Percentiles rank a stretch among this genome's conserved stretches.
Evolutionary conservation across 2,329 filamentous ascomycete genomes (phyloP).

Genomic region (Neofusicoccum sp.): DNA sequence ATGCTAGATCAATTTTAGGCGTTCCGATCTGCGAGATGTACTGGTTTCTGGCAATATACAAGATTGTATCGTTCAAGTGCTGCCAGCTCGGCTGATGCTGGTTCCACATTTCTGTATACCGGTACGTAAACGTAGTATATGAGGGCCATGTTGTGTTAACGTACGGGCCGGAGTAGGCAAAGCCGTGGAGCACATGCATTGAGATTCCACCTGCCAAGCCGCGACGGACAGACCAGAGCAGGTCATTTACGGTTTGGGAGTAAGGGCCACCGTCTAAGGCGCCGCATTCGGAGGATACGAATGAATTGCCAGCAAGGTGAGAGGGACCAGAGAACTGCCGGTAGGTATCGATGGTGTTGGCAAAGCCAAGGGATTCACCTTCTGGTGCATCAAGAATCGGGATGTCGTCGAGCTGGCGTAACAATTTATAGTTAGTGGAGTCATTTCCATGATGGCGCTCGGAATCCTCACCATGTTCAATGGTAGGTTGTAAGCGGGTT

Average conservation of each 20-base stretch:
- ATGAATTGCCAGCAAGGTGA: conserved; percentile 33
- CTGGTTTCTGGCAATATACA: conserved; percentile 43
- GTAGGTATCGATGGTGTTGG: conserved; percentile 35
- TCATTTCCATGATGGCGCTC: rapidly evolving
- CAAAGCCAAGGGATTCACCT: conserved; percentile 38
- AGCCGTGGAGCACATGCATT: conserved; percentile 50
- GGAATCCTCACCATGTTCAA: conserved; percentile 34
- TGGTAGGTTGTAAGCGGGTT: conserved; percentile 39
- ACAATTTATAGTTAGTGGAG: background rate
- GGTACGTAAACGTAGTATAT: conserved; percentile 48
- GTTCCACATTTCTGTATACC: conserved; percentile 46
- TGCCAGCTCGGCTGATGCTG: conserved; percentile 48
- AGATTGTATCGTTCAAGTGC: conserved; percentile 40
- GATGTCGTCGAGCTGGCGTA: conserved; percentile 28
- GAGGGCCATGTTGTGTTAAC: conserved; percentile 54
- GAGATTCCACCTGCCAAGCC: conserved; percentile 48
- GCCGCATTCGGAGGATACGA: conserved; percentile 39
- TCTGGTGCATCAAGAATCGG: conserved; percentile 37
- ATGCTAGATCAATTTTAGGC: conserved; percentile 46
- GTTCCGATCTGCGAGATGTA: conserved; percentile 44
- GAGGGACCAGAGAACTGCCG: conserved; percentile 38
- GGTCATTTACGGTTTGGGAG: conserved; percentile 32
- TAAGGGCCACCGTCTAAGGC: conserved; percentile 32
- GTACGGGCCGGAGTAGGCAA: conserved; percentile 46
- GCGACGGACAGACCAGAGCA: conserved; percentile 41